phyloP scores from a whole-genome alignment of 1,284 basidiomycete genomes.

The Porodaedalea pini region DNA sequence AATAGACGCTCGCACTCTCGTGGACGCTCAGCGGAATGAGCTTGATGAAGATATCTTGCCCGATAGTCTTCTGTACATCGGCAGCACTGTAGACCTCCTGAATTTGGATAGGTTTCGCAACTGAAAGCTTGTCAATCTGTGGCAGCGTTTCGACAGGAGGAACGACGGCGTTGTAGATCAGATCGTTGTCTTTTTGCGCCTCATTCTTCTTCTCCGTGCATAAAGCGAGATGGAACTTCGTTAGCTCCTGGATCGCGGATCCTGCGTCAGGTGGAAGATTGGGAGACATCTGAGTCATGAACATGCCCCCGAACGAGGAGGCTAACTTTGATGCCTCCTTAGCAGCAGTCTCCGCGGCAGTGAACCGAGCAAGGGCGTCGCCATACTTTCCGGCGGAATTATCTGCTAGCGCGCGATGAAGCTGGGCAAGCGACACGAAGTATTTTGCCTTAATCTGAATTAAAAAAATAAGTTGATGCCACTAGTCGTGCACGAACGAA shows the following conservation, averaged over 20 bases:
- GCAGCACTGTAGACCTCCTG: constrained; percentile 91
- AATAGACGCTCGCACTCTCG: constrained; percentile 94
- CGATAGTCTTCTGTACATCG: constrained; percentile 94
- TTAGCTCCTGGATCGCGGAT: constrained; percentile 73
- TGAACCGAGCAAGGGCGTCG: constrained; percentile 79
- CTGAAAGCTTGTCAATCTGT: constrained; percentile 72
- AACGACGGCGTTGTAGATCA: constrained; percentile 96
- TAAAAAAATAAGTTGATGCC: neutral
- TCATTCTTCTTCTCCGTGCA: constrained; percentile 75
- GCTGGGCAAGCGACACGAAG: constrained; percentile 84
- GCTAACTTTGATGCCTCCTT: constrained; percentile 82
- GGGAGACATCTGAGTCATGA: constrained; percentile 70
- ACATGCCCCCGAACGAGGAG: constrained; percentile 68
- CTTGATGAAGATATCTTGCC: constrained; percentile 85
- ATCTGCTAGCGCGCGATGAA: constrained; percentile 83
- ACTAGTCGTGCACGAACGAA: constrained; percentile 12
- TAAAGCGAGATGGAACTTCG: constrained; percentile 78
- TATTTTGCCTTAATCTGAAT: constrained; percentile 84
- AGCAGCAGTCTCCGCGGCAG: constrained; percentile 73
- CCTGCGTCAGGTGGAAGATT: constrained; percentile 89
- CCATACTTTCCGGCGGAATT: constrained; percentile 79
- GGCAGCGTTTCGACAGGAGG: constrained; percentile 81
- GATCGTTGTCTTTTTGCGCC: constrained; percentile 88
- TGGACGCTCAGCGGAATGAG: constrained; percentile 94
- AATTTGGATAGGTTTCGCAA: constrained; percentile 82